A percentile compares a stretch with the other conserved stretches of the same genome.
Evolutionary conservation across 495 filamentous ascomycete species (phyloP).

Genomic region (Penicillium roqueforti): DNA sequence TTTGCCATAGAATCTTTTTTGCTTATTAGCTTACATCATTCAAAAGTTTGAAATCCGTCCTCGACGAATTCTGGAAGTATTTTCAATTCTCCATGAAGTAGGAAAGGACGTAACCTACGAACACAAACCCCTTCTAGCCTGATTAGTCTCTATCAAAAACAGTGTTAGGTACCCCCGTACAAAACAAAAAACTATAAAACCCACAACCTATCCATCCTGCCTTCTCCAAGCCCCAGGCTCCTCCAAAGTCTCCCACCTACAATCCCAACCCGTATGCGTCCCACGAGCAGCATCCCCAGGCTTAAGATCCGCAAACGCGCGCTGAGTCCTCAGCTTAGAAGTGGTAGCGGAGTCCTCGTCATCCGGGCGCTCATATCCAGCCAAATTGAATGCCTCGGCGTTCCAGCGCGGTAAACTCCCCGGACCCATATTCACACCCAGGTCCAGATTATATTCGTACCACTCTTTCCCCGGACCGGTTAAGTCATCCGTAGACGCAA

Average conservation of each 20-base stretch:
- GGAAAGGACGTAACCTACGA: not conserved
- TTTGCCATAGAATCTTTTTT: constrained; percentile 11
- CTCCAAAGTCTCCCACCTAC: constrained; percentile 33
- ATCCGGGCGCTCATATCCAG: constrained; percentile 42
- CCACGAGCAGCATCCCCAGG: constrained; percentile 18
- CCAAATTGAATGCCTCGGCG: constrained; percentile 26
- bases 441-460: constrained; percentile 32
- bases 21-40: constrained; percentile 17
- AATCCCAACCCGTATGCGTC: constrained; percentile 35
- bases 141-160: not conserved
- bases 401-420: not conserved
- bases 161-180: not conserved
- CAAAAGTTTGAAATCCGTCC: constrained; percentile 16
- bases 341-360: constrained; percentile 28
- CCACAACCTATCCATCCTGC: constrained; percentile 4
- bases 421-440: constrained; percentile 13
- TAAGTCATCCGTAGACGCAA: constrained; percentile 47
- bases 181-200: not conserved
- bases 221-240: constrained; percentile 37
- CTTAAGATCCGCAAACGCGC: constrained; percentile 22
- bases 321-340: constrained; percentile 36
- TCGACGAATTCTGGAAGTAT: not conserved
- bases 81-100: not conserved
- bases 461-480: constrained; percentile 28
- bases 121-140: not conserved